phyloP scores from a whole-genome alignment of 768 basidiomycete genomes.

The Termitomyces sp. region DNA sequence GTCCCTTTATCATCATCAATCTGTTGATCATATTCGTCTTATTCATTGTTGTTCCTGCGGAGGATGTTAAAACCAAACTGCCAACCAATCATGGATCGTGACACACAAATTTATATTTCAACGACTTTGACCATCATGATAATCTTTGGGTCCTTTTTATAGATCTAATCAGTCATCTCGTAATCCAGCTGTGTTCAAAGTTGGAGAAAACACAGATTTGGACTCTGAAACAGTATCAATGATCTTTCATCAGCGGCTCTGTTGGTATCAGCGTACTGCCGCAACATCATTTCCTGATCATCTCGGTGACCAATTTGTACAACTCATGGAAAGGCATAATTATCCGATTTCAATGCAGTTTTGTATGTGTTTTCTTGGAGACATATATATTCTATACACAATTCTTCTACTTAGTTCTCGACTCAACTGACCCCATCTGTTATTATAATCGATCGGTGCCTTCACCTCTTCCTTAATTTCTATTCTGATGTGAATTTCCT shows the following conservation, averaged over 20 bases:
- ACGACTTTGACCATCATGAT: too few relatives aligned
- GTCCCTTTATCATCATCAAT: too few relatives aligned
- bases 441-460: neutral
- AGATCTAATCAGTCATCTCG: neutral
- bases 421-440: neutral
- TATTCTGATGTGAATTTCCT: neutral
- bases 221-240: neutral
- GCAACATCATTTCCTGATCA: neutral
- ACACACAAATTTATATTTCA: too few relatives aligned
- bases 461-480: neutral
- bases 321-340: neutral
- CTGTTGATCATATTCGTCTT: too few relatives aligned
- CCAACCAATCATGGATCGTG: too few relatives aligned
- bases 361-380: neutral
- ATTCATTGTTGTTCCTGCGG: too few relatives aligned
- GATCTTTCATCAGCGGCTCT: neutral
- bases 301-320: neutral
- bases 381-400: neutral
- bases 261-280: neutral
- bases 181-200: too few relatives aligned
- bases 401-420: slow-evolving; percentile 9
- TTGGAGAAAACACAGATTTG: neutral
- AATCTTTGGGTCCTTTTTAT: neutral
- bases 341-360: neutral
- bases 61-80: too few relatives aligned